These are phyloP conservation scores for Candida sp. DNA, from an alignment of 1,139 yeast genomes.

Conservation along the genomic window DNA sequence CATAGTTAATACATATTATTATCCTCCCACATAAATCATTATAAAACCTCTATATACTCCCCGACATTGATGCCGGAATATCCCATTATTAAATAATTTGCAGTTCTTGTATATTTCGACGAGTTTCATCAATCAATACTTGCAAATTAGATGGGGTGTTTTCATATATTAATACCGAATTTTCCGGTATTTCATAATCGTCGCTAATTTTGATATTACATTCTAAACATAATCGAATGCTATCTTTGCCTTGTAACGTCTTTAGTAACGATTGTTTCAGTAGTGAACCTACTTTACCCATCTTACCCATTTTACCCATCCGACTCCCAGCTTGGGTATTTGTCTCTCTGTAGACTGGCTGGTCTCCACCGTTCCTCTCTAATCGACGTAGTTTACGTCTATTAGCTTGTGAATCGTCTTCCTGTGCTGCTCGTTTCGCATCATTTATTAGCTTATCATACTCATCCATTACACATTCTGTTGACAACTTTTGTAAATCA, in stretches of 20 bases:
- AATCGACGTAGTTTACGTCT: slow-evolving; percentile 1
- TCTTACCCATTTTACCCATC: neutral
- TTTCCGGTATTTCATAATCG: slow-evolving; percentile 12
- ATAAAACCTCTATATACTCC: neutral
- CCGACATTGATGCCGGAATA: neutral
- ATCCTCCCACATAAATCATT: neutral
- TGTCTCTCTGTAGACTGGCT: neutral
- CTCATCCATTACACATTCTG: slow-evolving; percentile 14
- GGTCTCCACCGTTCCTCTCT: neutral
- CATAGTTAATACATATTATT: too few relatives aligned
- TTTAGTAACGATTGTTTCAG: neutral
- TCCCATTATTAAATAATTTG: neutral
- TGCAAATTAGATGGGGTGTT: slow-evolving; percentile 16
- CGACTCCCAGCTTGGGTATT: neutral
- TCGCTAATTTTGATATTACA: slow-evolving; percentile 7
- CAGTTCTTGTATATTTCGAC: slow-evolving; percentile 6
- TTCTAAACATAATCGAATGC: slow-evolving; percentile 5
- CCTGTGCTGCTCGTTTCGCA: slow-evolving; percentile 11
- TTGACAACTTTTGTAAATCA: slow-evolving; percentile 2
- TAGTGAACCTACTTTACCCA: neutral
- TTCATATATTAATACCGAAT: slow-evolving; percentile 19
- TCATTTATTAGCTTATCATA: slow-evolving; percentile 13
- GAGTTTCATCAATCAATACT: slow-evolving; percentile 12
- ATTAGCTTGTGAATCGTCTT: neutral
- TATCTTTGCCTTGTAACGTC: neutral